Percentiles rank a stretch among this genome's conserved stretches.
Conservation (phyloP, 2,329 filamentous ascomycete species). For the Clarireedia homoeocarpa region DNA sequence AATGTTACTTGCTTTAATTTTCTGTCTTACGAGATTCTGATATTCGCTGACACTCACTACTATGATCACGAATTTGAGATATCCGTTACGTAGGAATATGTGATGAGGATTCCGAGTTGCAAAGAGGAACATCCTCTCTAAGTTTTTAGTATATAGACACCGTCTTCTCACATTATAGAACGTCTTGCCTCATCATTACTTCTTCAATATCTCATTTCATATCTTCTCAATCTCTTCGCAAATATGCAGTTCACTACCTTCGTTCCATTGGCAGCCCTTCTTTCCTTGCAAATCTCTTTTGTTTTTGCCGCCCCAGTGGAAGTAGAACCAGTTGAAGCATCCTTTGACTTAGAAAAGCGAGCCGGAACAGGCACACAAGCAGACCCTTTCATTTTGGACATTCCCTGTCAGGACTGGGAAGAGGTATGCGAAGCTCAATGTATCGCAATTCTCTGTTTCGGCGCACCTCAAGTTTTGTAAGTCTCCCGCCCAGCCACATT, state of each 20-base stretch:
- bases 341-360: background rate
- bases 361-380: background rate
- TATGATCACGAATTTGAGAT: background rate
- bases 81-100: background rate
- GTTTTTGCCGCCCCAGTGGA: constrained; percentile 1
- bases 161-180: background rate
- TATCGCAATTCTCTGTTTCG: constrained; percentile 2
- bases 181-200: background rate
- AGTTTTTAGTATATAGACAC: background rate
- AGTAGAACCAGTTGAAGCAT: background rate
- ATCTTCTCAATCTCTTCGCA: background rate
- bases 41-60: too few species aligned
- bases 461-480: constrained; percentile 3
- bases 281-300: background rate
- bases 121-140: background rate
- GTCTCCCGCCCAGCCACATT: background rate
- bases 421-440: constrained; percentile 10
- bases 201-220: background rate
- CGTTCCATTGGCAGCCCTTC: background rate
- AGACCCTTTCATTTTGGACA: constrained; percentile 1
- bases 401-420: background rate
- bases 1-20: too few species aligned
- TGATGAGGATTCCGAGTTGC: background rate
- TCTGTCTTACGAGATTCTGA: too few species aligned
- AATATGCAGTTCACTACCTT: constrained; percentile 1